phyloP scores from a whole-genome alignment of 352 stramenopile genomes.

The Globisporangium nodosum region DNA sequence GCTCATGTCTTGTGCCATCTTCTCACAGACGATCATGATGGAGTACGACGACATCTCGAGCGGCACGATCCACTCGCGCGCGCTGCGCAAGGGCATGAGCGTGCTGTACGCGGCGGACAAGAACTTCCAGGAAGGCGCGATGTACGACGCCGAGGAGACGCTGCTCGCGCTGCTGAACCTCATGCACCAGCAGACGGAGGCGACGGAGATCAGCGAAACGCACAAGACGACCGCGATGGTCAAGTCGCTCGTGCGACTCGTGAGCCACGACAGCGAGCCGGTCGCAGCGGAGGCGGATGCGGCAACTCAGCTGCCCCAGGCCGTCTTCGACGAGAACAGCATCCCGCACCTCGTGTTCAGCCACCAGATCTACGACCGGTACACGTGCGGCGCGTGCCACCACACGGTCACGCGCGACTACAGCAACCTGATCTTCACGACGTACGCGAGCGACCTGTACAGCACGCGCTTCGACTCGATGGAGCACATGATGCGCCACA shows the following conservation, averaged over 20 bases:
- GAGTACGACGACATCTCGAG: slow-evolving; percentile 83
- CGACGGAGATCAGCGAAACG: slow-evolving; percentile 65
- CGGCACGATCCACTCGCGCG: slow-evolving; percentile 66
- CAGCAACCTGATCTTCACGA: slow-evolving; percentile 81
- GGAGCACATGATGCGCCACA: slow-evolving; percentile 61
- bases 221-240: slow-evolving; percentile 73
- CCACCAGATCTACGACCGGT: slow-evolving; percentile 84
- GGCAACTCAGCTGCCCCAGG: slow-evolving; percentile 39
- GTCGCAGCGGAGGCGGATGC: slow-evolving; percentile 10
- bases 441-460: slow-evolving; percentile 72
- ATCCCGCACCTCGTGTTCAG: slow-evolving; percentile 85
- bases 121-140: slow-evolving; percentile 83
- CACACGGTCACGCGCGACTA: slow-evolving; percentile 71
- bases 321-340: slow-evolving; percentile 81
- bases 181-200: slow-evolving; percentile 82
- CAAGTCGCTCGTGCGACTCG: slow-evolving; percentile 61
- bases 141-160: slow-evolving; percentile 85
- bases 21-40: slow-evolving; percentile 58
- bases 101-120: slow-evolving; percentile 80
- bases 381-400: slow-evolving; percentile 59
- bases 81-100: slow-evolving; percentile 79
- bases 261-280: slow-evolving; percentile 52
- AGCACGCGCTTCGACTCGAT: slow-evolving; percentile 55
- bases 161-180: slow-evolving; percentile 78
- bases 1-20: not conserved